These are phyloP conservation scores for Apophysomyces elegans DNA, from an alignment of 371 early-diverging fungal species.

Conservation along the genomic window DNA sequence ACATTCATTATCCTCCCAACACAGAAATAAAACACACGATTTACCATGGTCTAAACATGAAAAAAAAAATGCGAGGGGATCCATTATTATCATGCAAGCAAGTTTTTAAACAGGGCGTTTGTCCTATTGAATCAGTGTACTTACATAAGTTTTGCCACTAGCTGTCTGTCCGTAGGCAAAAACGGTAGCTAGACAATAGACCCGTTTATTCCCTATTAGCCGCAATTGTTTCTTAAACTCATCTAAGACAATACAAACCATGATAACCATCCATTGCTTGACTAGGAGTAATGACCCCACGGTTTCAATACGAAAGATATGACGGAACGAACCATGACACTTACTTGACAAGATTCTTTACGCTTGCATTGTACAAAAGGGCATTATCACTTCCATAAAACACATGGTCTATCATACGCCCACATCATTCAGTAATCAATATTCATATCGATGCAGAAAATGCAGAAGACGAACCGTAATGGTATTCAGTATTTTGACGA, in stretches of 20 bases:
- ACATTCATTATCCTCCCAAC: not conserved
- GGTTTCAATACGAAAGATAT: not conserved
- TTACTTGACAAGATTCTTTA: constrained; percentile 41
- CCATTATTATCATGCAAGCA: no score
- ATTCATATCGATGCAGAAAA: not conserved
- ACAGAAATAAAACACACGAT: not conserved
- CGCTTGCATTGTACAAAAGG: constrained; percentile 35
- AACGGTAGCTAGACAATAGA: constrained; percentile 58
- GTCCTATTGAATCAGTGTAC: constrained; percentile 2
- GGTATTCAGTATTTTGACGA: constrained; percentile 10
- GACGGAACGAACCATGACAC: not conserved
- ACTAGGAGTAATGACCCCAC: constrained; percentile 11
- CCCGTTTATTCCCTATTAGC: not conserved
- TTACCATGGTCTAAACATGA: constrained; percentile 36
- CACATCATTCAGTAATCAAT: not conserved
- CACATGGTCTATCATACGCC: constrained; percentile 25
- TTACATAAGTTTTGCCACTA: constrained; percentile 77
- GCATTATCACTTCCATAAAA: constrained; percentile 35
- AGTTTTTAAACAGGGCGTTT: not conserved
- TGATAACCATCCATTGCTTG: constrained; percentile 32
- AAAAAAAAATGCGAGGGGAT: not conserved
- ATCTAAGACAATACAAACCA: constrained; percentile 12
- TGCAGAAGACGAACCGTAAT: constrained; percentile 7
- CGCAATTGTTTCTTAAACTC: not conserved
- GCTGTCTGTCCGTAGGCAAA: constrained; percentile 88